A percentile compares a stretch with the other conserved stretches of the same genome.
These are phyloP conservation scores for Pythium myriotylum DNA, from an alignment of 352 stramenopile species.

Conservation along the genomic window DNA sequence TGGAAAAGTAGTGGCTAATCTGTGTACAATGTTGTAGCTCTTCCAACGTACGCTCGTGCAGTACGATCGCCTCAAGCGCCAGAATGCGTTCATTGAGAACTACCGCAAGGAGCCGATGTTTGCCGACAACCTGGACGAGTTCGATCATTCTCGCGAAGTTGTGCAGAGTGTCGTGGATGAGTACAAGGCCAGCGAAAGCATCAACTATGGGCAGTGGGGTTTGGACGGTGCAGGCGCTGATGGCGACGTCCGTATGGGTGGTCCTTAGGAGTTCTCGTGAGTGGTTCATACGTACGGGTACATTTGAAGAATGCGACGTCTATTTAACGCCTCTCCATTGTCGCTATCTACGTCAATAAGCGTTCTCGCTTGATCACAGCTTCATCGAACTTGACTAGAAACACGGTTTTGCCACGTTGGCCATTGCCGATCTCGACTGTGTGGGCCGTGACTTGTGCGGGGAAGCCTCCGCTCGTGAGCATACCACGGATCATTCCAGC, in stretches of 20 bases:
- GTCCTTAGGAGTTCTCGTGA: not conserved
- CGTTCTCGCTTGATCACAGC: constrained; percentile 79
- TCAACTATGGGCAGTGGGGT: constrained; percentile 81
- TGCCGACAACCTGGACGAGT: constrained; percentile 83
- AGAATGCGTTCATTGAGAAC: constrained; percentile 99
- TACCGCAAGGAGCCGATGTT: constrained; percentile 99
- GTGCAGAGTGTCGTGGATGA: constrained; percentile 86
- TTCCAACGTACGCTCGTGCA: constrained; percentile 93
- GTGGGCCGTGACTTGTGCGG: constrained; percentile 78
- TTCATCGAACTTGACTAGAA: constrained; percentile 88
- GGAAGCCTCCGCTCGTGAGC: constrained; percentile 82
- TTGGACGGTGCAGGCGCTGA: constrained; percentile 21
- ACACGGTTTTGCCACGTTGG: constrained; percentile 81
- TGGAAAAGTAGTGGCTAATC: too few relatives aligned
- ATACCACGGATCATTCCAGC: constrained; percentile 94
- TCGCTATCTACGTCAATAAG: constrained; percentile 49
- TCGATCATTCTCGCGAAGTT: constrained; percentile 83
- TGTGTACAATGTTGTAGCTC: constrained; percentile 35
- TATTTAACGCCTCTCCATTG: constrained; percentile 36
- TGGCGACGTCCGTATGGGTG: constrained; percentile 56
- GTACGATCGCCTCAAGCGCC: constrained; percentile 97
- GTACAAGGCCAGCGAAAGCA: constrained; percentile 82
- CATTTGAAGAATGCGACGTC: constrained; percentile 18
- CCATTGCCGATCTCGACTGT: constrained; percentile 65
- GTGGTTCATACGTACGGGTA: too few relatives aligned